phyloP scores from a whole-genome alignment of 345 rosid species.

The Populus deltoides region DNA sequence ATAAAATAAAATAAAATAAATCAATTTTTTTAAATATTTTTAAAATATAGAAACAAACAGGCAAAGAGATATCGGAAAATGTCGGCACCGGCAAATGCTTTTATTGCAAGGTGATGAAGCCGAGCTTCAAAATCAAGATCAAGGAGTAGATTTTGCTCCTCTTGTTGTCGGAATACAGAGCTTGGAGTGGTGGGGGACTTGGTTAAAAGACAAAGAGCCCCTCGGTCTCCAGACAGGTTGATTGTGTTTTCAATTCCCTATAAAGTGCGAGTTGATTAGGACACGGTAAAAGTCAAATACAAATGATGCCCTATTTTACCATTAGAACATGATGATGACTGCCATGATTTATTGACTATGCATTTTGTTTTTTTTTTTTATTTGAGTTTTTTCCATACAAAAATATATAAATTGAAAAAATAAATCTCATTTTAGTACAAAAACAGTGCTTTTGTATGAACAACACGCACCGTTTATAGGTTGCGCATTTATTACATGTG shows the following conservation, averaged over 20 bases:
- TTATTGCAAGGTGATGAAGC: background rate
- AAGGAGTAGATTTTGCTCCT: background rate
- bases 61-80: no score
- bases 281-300: background rate
- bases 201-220: background rate
- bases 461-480: no score
- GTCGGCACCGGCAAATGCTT: background rate
- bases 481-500: no score
- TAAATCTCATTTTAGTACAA: no score
- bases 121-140: background rate
- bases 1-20: no score
- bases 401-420: no score
- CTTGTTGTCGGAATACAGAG: background rate
- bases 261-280: conserved; percentile 1
- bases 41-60: no score
- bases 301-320: background rate
- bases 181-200: background rate
- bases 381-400: background rate
- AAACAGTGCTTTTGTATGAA: no score
- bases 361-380: background rate
- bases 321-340: background rate
- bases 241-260: background rate
- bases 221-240: background rate
- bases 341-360: background rate
- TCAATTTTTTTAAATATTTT: no score